Evolutionary conservation across 106 monocot genomes (phyloP).

Genomic region (Dioscorea alata): DNA sequence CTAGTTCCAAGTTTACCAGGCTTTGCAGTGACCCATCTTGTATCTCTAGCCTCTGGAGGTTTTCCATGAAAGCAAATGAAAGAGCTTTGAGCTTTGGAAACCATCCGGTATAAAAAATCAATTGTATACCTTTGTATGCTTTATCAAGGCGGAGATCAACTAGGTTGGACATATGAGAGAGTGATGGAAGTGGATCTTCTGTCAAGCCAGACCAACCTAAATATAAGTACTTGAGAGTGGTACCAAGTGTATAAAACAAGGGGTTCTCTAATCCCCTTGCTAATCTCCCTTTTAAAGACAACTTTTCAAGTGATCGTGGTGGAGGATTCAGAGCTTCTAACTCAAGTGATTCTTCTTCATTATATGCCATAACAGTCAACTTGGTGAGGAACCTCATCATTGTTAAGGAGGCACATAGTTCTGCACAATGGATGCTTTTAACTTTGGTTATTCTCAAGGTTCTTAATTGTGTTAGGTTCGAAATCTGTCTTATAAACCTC

Average conservation of each 20-base stretch:
- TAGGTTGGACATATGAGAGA: not conserved
- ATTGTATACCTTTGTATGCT: conserved; percentile 1
- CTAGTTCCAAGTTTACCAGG: not conserved
- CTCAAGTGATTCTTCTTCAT: conserved; percentile 2
- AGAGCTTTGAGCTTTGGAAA: conserved; percentile 10
- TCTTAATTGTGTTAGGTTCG: conserved; percentile 18
- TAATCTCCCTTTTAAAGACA: not conserved
- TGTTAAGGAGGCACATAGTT: conserved; percentile 7
- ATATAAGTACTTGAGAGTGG: not conserved
- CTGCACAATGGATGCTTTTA: not conserved
- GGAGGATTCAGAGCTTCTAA: not conserved
- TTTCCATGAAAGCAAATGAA: not conserved
- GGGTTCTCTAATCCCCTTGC: not conserved
- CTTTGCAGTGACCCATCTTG: not conserved
- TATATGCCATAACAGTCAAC: conserved; percentile 4
- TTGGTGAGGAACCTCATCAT: conserved; percentile 12
- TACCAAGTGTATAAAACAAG: not conserved
- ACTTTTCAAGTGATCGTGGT: not conserved
- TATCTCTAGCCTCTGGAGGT: not conserved
- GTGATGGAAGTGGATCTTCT: conserved; percentile 5
- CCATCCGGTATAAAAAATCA: conserved; percentile 3
- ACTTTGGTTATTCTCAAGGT: conserved; percentile 10
- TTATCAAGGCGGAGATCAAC: not conserved
- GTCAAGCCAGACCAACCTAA: conserved; percentile 4
- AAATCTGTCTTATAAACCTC: not conserved